Evolutionary conservation across 371 early-diverging fungal species (phyloP), one percentile per base, ranked within the genome.

Genomic region (Mortierella sp.): DNA sequence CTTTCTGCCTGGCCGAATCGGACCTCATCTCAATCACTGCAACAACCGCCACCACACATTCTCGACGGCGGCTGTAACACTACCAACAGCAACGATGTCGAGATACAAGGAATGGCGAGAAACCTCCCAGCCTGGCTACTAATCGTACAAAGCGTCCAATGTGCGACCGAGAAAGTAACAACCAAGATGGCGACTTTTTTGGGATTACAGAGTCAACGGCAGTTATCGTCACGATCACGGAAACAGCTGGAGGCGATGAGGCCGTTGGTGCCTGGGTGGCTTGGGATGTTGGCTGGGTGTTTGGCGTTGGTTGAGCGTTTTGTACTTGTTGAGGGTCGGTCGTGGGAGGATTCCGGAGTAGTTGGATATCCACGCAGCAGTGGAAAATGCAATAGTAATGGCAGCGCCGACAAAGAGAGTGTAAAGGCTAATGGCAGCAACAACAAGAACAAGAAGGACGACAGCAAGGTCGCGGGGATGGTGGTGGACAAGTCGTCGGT

Each of bases 41-140:
- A 16, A 26, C 51, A 37, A 21, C 59, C 46, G 1, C 48, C 13
- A 50, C 50, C 50, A 50, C 50, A 50, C 28, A 26, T 8, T 26
- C 4, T 11, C 57, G 9, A 37, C 21, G 19, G 11, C 34, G 21
- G 11, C 54, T 2, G 16, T 13, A 24, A 14, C 46, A 48, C 0
- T 26, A 16, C 8, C 21, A 64, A 37, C 3, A 37, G 21, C 16
- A 19, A 31, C 19, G 19, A 34, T 8, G 67, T 37, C 40, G 67
- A 34, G 16, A 34, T 34, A 31, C 67, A 24, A 40, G 67, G 67
- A 24, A 71, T 74, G 44, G 54, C 78, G 8, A 74, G 53, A 43
- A 84, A 84, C n/a, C 43, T 84, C 14, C 71, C 76, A 2, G 84
- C 84, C 1, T 84, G 84, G 84, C 78, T 80, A 21, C n/a, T 75